Evolutionary conservation across 805 yeast species (phyloP).

Genomic region (Metschnikowia continentalis): DNA sequence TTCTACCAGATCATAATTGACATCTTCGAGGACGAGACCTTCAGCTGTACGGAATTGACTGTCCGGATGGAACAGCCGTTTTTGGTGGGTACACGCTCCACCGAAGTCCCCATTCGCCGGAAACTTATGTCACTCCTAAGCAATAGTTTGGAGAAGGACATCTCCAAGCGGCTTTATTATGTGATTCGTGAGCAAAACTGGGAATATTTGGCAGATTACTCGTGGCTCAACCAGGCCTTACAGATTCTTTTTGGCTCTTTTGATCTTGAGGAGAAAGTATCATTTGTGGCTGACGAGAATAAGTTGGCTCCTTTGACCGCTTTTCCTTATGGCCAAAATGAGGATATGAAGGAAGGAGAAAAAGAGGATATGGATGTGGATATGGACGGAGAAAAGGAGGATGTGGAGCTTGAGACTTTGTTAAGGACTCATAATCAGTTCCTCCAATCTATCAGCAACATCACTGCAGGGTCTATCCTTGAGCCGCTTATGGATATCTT

Average conservation of each 20-base stretch:
- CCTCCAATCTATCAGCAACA: slow-evolving; percentile 25
- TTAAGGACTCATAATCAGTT: slow-evolving; percentile 28
- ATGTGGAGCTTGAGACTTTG: slow-evolving; percentile 18
- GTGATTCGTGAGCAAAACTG: slow-evolving; percentile 94
- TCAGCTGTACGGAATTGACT: slow-evolving; percentile 82
- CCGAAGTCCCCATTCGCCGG: slow-evolving; percentile 69
- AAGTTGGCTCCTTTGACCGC: slow-evolving; percentile 50
- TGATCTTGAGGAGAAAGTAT: slow-evolving; percentile 46
- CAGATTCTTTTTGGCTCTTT: slow-evolving; percentile 81
- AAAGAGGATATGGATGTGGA: slow-evolving; percentile 13
- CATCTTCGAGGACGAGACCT: slow-evolving; percentile 73
- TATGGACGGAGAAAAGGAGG: slow-evolving; percentile 25
- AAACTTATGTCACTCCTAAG: slow-evolving; percentile 77
- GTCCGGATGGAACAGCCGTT: slow-evolving; percentile 96
- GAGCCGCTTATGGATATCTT: slow-evolving; percentile 75
- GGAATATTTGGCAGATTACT: slow-evolving; percentile 90
- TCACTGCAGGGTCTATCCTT: slow-evolving; percentile 57
- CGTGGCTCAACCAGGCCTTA: slow-evolving; percentile 92
- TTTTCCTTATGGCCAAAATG: slow-evolving; percentile 23
- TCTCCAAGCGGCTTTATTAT: slow-evolving; percentile 76
- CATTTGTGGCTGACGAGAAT: slow-evolving; percentile 45
- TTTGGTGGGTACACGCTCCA: slow-evolving; percentile 83
- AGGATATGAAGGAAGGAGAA: background rate
- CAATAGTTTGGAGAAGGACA: slow-evolving; percentile 70
- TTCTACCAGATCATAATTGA: slow-evolving; percentile 85